Base-by-base conservation (phyloP, 2,329 filamentous ascomycete species). In the Colletotrichum orchidophilum region DNA sequence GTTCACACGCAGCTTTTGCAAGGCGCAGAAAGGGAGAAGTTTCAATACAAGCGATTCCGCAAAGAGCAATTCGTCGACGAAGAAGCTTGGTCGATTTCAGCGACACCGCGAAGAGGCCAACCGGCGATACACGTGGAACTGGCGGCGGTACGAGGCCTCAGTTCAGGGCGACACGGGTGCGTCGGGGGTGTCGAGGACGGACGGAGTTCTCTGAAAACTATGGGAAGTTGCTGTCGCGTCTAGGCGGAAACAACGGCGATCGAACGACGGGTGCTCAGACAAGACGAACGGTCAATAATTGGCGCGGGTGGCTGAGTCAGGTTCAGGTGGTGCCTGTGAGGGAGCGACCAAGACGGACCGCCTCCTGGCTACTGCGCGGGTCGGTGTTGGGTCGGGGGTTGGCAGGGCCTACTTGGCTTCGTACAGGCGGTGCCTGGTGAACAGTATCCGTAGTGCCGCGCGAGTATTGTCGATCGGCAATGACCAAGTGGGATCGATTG, bases 251-350 rank as follows among this genome's bases (percentile, higher is more conserved):
- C 39, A 60, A 60, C 26, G 39, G 39, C 18, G 26, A 60, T 60
- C 35, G 57, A 60, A 49, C 50, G 8, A n/a, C 29, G 27, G 35
- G 60, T 65, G 66, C 35, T 70, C 60, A 70, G 54, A 69, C 65
- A 39, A 29, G 66, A 65, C 60, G 59, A 70, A 72, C 53, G 66
- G 59, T 59, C 52, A 59, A 58, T 57, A 35, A 60, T 65, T 72
- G 59, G 68, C 55, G 58, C 57, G 64, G 53, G 70, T 70, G 66
- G 60, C 66, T 72, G 70, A 72, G 70, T 72, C 70, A 72, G 70
- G 68, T 68, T 59, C 68, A 58, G 55, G 64, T 46, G 59, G 64
- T 71, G 55, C 49, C 54, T 24, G 18, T 29, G 54, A 29, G 65
- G 39, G 39, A 70, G 66, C 49, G 55, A 54, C 62, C 62, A 62